These are phyloP conservation scores for Inga leiocalycina DNA, from an alignment of 306 rosid genomes.

Conservation along the genomic window DNA sequence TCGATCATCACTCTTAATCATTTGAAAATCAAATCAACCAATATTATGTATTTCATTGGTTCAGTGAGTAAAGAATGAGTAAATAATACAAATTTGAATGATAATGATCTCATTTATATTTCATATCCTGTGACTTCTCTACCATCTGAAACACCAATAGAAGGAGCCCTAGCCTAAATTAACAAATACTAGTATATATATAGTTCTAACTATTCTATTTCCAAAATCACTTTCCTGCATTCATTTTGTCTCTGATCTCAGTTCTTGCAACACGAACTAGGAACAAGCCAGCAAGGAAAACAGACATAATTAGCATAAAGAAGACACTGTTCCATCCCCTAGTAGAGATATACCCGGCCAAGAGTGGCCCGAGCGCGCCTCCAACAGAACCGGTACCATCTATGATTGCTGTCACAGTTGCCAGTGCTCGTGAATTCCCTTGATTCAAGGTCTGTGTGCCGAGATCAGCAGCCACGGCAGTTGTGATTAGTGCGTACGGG, in stretches of 20 bases:
- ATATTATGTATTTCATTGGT: background rate
- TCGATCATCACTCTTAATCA: background rate
- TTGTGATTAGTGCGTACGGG: conserved; percentile 86
- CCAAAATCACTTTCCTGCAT: conserved; percentile 44
- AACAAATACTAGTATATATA: conserved; percentile 10
- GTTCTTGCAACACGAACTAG: conserved; percentile 49
- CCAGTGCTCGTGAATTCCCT: conserved; percentile 54
- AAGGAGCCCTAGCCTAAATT: background rate
- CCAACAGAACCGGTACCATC: conserved; percentile 77
- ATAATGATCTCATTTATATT: background rate
- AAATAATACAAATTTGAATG: conserved; percentile 17
- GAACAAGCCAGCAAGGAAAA: conserved; percentile 47
- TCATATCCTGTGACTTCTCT: background rate
- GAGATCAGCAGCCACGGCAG: conserved; percentile 90
- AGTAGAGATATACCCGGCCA: conserved; percentile 59
- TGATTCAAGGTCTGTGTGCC: conserved; percentile 51
- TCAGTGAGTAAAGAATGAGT: conserved; percentile 26
- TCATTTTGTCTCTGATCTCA: conserved; percentile 48
- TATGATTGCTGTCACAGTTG: conserved; percentile 74
- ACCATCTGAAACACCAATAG: conserved; percentile 1
- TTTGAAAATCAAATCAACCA: background rate
- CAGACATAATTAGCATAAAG: conserved; percentile 53
- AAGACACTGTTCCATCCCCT: conserved; percentile 69
- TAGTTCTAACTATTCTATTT: conserved; percentile 25
- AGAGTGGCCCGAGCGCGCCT: conserved; percentile 67